A percentile compares a stretch with the other conserved stretches of the same genome.
Conservation (phyloP, 73 alveolate species). For the Stentor roeselii region DNA sequence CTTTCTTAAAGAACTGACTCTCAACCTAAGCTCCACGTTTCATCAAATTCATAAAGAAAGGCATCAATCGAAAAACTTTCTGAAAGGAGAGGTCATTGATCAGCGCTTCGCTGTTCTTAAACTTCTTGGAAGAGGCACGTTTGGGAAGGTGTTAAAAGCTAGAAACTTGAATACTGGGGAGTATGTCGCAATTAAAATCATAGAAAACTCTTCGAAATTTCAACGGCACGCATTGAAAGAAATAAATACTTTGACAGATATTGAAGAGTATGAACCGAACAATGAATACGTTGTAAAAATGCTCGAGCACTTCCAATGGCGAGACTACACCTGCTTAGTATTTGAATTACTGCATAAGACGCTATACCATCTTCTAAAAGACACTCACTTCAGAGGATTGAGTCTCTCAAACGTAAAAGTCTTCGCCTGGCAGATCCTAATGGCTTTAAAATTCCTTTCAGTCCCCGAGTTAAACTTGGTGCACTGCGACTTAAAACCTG, state of each 20-base stretch:
- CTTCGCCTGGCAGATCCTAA: constrained; percentile 41
- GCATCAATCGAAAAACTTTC: too few relatives aligned
- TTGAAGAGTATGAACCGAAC: constrained; percentile 39
- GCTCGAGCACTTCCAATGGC: constrained; percentile 44
- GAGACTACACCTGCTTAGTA: constrained; percentile 51
- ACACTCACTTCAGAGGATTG: constrained; percentile 29
- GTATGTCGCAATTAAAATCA: constrained; percentile 48
- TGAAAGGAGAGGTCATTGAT: background rate
- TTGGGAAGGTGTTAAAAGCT: constrained; percentile 56
- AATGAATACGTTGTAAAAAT: constrained; percentile 43
- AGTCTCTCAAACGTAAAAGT: constrained; percentile 40
- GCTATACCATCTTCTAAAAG: constrained; percentile 39
- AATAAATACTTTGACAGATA: constrained; percentile 35
- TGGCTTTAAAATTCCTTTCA: constrained; percentile 37
- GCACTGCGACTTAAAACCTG: constrained; percentile 66
- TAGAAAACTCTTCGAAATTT: constrained; percentile 39
- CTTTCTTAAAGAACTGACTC: too few relatives aligned
- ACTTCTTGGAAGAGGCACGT: constrained; percentile 54
- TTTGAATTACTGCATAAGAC: constrained; percentile 52
- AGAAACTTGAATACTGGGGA: constrained; percentile 30
- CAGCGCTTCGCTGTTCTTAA: constrained; percentile 34
- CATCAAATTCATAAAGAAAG: too few relatives aligned
- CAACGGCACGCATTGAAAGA: constrained; percentile 39
- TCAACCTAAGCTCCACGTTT: too few relatives aligned
- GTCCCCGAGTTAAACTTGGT: constrained; percentile 36